Evolutionary conservation across 371 early-diverging fungal species (phyloP).

Genomic region (Basidiobolus meristosporus): DNA sequence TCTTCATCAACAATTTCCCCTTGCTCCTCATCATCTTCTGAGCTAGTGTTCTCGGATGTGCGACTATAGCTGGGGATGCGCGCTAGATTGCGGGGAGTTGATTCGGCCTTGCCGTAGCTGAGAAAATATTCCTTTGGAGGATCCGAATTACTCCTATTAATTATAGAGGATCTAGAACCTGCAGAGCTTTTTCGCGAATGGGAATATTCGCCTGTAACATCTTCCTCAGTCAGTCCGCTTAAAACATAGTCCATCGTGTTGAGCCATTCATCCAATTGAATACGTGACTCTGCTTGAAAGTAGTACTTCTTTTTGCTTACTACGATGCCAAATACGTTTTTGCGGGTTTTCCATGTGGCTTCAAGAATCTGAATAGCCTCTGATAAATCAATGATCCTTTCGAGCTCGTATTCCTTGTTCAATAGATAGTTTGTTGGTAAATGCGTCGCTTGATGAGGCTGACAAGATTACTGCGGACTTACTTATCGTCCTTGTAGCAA

Average conservation of each 20-base stretch:
- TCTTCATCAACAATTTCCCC: slow-evolving; percentile 13
- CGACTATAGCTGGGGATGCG: too few species aligned
- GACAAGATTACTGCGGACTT: slow-evolving; percentile 11
- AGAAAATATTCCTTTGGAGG: too few species aligned
- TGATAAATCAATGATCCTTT: neutral
- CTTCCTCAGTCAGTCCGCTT: too few species aligned
- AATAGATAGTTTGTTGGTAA: too few species aligned
- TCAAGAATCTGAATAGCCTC: neutral
- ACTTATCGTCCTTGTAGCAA: slow-evolving; percentile 60
- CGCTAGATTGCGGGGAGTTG: too few species aligned
- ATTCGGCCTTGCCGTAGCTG: too few species aligned
- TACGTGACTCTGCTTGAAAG: neutral
- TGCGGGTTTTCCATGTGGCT: neutral
- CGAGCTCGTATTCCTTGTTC: neutral
- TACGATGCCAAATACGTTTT: neutral
- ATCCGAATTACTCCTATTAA: too few species aligned
- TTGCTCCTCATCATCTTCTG: slow-evolving; percentile 10
- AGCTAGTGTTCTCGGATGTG: slow-evolving; percentile 3
- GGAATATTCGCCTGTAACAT: too few species aligned
- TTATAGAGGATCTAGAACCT: too few species aligned
- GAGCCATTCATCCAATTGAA: neutral
- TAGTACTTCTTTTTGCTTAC: neutral
- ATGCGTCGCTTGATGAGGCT: too few species aligned
- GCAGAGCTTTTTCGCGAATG: too few species aligned
- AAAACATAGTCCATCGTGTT: too few species aligned